Conservation (phyloP, 352 stramenopile genomes). For the Phytophthora citrophthora region DNA sequence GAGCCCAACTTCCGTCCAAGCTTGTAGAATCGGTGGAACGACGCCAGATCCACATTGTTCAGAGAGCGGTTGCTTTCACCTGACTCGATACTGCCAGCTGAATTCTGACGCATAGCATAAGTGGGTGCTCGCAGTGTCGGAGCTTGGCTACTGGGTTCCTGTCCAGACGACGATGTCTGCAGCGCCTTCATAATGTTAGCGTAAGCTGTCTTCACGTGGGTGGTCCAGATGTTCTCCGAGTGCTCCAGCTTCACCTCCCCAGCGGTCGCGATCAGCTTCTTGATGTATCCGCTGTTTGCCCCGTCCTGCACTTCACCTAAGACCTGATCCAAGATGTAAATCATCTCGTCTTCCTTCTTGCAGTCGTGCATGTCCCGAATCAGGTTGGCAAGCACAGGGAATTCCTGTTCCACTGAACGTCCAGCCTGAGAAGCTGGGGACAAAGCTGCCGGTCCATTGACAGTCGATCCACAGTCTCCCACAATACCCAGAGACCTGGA, state of each 20-base stretch:
- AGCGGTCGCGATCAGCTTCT: conserved; percentile 75
- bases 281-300: conserved; percentile 63
- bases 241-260: conserved; percentile 79
- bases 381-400: conserved; percentile 74
- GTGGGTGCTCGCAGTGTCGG: conserved; percentile 35
- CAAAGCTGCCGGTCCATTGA: conserved; percentile 22
- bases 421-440: conserved; percentile 63
- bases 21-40: conserved; percentile 81
- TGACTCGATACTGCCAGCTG: conserved; percentile 50
- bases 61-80: conserved; percentile 36
- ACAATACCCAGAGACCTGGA: conserved; percentile 22
- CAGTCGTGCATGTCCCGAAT: conserved; percentile 82
- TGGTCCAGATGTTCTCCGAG: conserved; percentile 66
- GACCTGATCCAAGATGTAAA: conserved; percentile 87
- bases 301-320: conserved; percentile 79
- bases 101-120: conserved; percentile 46
- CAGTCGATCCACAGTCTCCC: conserved; percentile 20
- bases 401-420: conserved; percentile 70
- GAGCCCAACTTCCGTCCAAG: conserved; percentile 87
- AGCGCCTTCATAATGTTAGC: conserved; percentile 82
- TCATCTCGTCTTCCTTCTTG: conserved; percentile 76
- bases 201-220: conserved; percentile 77
- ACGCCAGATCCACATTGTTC: conserved; percentile 36
- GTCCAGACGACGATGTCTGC: conserved; percentile 42
- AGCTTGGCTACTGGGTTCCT: conserved; percentile 34